These are phyloP conservation scores for Lepidium aucheri DNA, from an alignment of 345 rosid species.

Conservation along the genomic window DNA sequence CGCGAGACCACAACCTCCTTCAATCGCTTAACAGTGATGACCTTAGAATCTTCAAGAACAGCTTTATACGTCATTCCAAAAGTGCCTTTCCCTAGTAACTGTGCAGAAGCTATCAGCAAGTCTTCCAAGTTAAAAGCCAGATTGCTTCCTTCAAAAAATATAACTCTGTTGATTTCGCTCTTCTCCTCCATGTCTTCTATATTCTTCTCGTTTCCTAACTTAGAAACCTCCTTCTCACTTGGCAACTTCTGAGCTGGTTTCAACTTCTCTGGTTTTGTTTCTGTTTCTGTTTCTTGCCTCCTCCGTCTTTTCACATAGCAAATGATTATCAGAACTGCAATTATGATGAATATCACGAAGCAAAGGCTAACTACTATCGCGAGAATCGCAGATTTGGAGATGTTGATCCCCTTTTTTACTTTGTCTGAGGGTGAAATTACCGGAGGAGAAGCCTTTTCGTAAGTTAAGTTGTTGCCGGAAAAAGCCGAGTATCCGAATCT, in stretches of 20 bases:
- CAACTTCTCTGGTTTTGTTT: constrained; percentile 6
- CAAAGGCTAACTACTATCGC: constrained; percentile 50
- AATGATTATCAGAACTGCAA: constrained; percentile 35
- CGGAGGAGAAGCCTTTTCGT: constrained; percentile 41
- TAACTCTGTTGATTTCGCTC: constrained; percentile 49
- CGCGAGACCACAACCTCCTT: constrained; percentile 57
- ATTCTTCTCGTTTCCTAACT: constrained; percentile 37
- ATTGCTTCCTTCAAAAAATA: constrained; percentile 86
- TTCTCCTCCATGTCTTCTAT: constrained; percentile 42
- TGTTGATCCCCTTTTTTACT: constrained; percentile 18
- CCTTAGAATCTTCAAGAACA: constrained; percentile 61
- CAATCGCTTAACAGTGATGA: constrained; percentile 80
- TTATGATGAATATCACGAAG: constrained; percentile 31
- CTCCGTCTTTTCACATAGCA: constrained; percentile 31
- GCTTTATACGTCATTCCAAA: constrained; percentile 87
- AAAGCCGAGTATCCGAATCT: constrained; percentile 57
- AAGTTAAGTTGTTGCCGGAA: constrained; percentile 52
- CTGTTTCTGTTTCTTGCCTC: constrained; percentile 16
- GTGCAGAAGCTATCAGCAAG: constrained; percentile 84
- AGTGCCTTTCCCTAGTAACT: constrained; percentile 88
- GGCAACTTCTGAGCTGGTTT: constrained; percentile 11
- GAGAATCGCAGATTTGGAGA: constrained; percentile 43
- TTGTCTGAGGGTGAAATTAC: constrained; percentile 18
- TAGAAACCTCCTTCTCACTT: constrained; percentile 38
- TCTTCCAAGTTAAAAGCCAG: constrained; percentile 87